These are phyloP conservation scores for Taiozyma sp. DNA, from an alignment of 1,139 yeast species.

Conservation along the genomic window DNA sequence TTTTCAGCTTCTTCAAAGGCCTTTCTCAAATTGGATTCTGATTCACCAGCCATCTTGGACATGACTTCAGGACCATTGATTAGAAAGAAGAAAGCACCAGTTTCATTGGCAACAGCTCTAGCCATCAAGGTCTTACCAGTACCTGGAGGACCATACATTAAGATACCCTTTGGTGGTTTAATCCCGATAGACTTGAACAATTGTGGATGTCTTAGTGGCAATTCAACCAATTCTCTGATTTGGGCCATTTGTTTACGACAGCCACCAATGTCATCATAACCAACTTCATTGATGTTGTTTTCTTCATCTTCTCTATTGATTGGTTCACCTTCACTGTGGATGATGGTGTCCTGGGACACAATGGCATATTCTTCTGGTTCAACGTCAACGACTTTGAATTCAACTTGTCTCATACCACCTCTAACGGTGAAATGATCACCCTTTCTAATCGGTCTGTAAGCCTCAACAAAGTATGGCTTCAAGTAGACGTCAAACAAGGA, in stretches of 20 bases:
- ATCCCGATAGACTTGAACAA: slow-evolving; percentile 95
- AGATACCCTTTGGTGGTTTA: slow-evolving; percentile 94
- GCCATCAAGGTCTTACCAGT: slow-evolving; percentile 99
- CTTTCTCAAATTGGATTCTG: slow-evolving; percentile 93
- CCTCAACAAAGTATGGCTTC: slow-evolving; percentile 98
- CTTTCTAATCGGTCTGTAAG: slow-evolving; percentile 97
- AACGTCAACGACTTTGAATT: slow-evolving; percentile 95
- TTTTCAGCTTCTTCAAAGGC: slow-evolving; percentile 99
- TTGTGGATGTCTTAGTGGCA: slow-evolving; percentile 96
- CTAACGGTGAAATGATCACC: slow-evolving; percentile 95
- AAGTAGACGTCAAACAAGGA: slow-evolving; percentile 94
- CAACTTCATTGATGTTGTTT: slow-evolving; percentile 91
- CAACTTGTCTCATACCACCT: slow-evolving; percentile 99
- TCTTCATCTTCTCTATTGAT: slow-evolving; percentile 99
- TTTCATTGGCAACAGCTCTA: slow-evolving; percentile 98
- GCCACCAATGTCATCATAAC: slow-evolving; percentile 99
- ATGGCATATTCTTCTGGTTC: slow-evolving; percentile 98
- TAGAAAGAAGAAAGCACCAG: slow-evolving; percentile 97
- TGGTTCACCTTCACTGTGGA: slow-evolving; percentile 99
- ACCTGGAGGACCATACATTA: slow-evolving; percentile 99
- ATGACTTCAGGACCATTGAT: slow-evolving; percentile 99
- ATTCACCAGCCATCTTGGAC: slow-evolving; percentile 99
- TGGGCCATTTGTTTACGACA: slow-evolving; percentile 99
- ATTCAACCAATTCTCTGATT: slow-evolving; percentile 92
- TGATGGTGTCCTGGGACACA: slow-evolving; percentile 97